phyloP scores from a whole-genome alignment of 345 rosid species.

The Eucalyptus curtisii region DNA sequence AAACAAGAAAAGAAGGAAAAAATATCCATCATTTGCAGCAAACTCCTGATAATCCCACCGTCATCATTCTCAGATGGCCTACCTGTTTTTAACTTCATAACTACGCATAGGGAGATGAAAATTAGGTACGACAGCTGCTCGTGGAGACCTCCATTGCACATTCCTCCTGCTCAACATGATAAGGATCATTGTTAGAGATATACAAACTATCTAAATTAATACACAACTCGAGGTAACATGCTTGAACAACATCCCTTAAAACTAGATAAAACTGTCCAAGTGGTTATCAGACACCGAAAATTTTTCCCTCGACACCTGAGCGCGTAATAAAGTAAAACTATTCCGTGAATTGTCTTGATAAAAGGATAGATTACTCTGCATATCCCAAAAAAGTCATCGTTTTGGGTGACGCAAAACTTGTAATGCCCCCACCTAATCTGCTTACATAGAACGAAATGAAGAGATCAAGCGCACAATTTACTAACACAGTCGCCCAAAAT shows the following conservation, averaged over 20 bases:
- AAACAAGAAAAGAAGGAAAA: not conserved
- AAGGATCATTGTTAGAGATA: not conserved
- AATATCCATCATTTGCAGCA: not conserved
- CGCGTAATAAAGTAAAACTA: not conserved
- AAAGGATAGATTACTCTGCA: not conserved
- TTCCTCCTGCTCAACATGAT: conserved; percentile 14
- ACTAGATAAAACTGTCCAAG: not conserved
- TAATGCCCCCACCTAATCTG: not conserved
- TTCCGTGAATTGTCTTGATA: not conserved
- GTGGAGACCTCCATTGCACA: conserved; percentile 45
- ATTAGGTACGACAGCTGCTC: conserved; percentile 57
- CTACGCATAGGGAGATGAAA: conserved; percentile 90
- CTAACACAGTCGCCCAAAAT: not conserved
- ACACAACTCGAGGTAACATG: not conserved
- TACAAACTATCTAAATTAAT: not conserved
- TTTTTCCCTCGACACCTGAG: not conserved
- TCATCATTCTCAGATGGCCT: not conserved
- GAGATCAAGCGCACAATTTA: not conserved
- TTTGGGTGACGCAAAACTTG: not conserved
- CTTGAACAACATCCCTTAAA: not conserved
- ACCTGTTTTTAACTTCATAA: conserved; percentile 78
- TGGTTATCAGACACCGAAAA: not conserved
- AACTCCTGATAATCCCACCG: not conserved
- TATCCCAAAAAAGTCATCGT: not conserved
- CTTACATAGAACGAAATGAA: not conserved